Conservation (phyloP, 106 monocot species). For the Acanthochlamys bracteata region DNA sequence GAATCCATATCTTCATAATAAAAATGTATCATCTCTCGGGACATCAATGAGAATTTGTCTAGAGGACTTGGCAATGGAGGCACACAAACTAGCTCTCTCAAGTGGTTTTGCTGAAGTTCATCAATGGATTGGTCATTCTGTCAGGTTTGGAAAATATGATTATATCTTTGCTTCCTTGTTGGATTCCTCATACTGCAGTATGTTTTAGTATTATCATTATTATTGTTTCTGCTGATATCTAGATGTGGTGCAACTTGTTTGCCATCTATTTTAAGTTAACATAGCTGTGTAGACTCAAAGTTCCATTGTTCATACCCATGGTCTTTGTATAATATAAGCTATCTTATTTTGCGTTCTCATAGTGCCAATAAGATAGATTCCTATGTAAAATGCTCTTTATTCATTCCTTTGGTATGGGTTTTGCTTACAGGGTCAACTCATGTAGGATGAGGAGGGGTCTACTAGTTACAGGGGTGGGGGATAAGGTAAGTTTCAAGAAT, state of each 20-base stretch:
- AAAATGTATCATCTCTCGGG: background rate
- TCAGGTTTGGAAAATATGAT: conserved; percentile 23
- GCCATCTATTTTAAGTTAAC: too few species aligned
- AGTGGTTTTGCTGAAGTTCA: conserved; percentile 29
- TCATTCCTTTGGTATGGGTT: background rate
- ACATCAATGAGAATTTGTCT: conserved; percentile 25
- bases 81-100: conserved; percentile 35
- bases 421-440: conserved; percentile 28
- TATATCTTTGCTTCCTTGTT: too few species aligned
- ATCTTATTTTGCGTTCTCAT: too few species aligned
- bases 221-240: too few species aligned
- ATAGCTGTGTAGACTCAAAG: too few species aligned
- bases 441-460: conserved; percentile 55
- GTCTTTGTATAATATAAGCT: too few species aligned
- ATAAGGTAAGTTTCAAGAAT: conserved; percentile 42
- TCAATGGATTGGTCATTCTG: conserved; percentile 57
- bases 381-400: too few species aligned
- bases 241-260: too few species aligned
- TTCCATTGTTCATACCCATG: too few species aligned
- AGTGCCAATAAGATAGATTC: too few species aligned
- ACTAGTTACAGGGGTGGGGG: conserved; percentile 53
- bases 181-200: too few species aligned
- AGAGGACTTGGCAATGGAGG: conserved; percentile 45
- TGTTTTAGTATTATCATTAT: too few species aligned
- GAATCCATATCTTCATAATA: conserved; percentile 8